Base-by-base conservation (phyloP, 106 monocot species). In the Apostasia shenzhenica region DNA sequence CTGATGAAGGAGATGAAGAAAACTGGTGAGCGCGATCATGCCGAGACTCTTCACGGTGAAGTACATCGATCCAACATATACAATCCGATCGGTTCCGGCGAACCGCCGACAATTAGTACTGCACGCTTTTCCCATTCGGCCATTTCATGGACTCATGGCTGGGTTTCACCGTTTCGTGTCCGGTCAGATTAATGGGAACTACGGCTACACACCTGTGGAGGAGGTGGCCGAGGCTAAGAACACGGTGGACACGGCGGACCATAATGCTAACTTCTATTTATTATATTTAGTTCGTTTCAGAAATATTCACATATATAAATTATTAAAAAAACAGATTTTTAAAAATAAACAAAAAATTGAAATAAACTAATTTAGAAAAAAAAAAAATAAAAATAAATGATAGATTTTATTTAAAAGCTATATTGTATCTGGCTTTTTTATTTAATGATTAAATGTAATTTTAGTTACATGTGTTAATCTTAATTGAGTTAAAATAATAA, bases 1-100 rank as follows among this genome's bases (percentile, higher is more conserved):
- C 58, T 94, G 72, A 91, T 88, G 71, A 78, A 68, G 1, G 94
- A 91, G 83, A 63, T 94, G 67, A 85, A 81, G 59, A n/a, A n/a
- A 75, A 61, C 7, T 91, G 94, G 94, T 91, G 94, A 88, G 74
- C 79, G 46, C 61, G 78, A n/a, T 13, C 87, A 88, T 41, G 61
- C 76, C 0, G 85, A 79, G 91, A 91, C 67, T 84, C 45, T 77
- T 88, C 75, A 91, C 94, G 8, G 85, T 88, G 76, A 94, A 94
- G 72, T 94, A 91, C 64, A 94, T 91, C 6, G 94, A 94, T 64
- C 94, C 94, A 0, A 94, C 91, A 0, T 94, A 94, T 66, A 94
- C 91, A 91, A 91, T 94, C 49, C 76, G 91, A 41, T 91, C 94
- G 2, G 88, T 94, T 48, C 85, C 85, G 3, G 83, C 94, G 10